Conservation (phyloP, 306 rosid species). For the Morella rubra region DNA sequence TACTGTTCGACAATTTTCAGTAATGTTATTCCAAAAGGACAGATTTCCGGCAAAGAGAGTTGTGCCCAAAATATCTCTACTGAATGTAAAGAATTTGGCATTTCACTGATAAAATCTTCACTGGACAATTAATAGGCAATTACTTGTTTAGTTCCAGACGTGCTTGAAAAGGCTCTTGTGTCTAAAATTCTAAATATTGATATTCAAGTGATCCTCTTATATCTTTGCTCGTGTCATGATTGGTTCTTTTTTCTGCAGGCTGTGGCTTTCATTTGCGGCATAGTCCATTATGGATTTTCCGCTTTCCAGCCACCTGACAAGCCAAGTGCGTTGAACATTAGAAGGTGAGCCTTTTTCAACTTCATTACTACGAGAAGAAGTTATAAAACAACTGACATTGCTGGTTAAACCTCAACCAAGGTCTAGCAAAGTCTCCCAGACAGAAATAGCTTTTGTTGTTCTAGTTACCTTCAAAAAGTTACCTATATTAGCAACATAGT, state of each 20-base stretch:
- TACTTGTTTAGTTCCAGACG: constrained; percentile 13
- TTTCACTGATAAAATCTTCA: neutral
- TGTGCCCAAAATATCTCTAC: neutral
- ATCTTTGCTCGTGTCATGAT: constrained; percentile 20
- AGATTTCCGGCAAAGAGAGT: neutral
- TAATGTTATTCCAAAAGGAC: neutral
- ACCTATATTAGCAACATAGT: neutral
- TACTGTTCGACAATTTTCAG: neutral
- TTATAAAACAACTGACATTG: constrained; percentile 5
- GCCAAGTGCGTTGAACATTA: constrained; percentile 54
- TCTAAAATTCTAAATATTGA: neutral
- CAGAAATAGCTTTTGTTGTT: neutral
- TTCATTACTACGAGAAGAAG: constrained; percentile 14
- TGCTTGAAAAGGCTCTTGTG: constrained; percentile 20
- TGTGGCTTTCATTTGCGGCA: constrained; percentile 76
- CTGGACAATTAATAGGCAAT: neutral
- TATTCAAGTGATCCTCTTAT: constrained; percentile 24
- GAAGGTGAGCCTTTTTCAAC: constrained; percentile 59
- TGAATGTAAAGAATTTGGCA: neutral
- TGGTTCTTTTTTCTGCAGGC: constrained; percentile 48
- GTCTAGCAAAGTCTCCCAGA: neutral
- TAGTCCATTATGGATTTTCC: constrained; percentile 58
- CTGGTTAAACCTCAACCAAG: constrained; percentile 9
- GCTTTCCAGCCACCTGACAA: constrained; percentile 56
- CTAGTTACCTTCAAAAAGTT: neutral